Percentiles rank a stretch among this genome's conserved stretches.
phyloP scores from a whole-genome alignment of 805 yeast species.

The Komagataella mondaviorum region DNA sequence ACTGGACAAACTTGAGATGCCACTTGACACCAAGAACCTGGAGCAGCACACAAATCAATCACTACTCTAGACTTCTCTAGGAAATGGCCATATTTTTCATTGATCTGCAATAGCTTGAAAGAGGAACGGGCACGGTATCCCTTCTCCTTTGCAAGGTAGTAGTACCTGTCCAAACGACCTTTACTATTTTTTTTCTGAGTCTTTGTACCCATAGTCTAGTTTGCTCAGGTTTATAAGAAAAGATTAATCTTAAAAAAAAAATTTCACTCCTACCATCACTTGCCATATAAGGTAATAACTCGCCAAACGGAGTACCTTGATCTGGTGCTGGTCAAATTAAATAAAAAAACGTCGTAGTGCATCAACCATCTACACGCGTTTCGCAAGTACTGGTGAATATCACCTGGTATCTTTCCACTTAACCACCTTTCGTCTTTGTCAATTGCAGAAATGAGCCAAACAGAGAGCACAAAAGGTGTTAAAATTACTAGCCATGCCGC shows the following conservation, averaged over 20 bases:
- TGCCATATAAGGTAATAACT: not conserved
- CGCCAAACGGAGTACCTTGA: not conserved
- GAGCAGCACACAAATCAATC: conserved; percentile 97
- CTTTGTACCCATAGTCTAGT: conserved; percentile 49
- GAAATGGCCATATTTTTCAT: conserved; percentile 94
- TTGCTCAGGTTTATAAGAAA: not conserved
- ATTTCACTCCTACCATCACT: not conserved
- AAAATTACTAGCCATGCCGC: conserved; percentile 31
- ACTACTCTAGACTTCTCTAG: conserved; percentile 90
- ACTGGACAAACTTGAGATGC: conserved; percentile 90
- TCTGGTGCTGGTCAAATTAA: not conserved
- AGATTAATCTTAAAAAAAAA: too few relatives aligned
- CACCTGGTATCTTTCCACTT: not conserved
- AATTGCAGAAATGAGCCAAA: not conserved
- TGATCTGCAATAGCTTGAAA: conserved; percentile 86
- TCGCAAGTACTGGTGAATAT: not conserved
- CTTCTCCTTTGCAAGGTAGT: conserved; percentile 90
- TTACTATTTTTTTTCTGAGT: conserved; percentile 91
- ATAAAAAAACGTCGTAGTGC: not conserved
- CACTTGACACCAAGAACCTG: conserved; percentile 99
- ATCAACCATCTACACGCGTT: not conserved
- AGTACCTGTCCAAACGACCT: conserved; percentile 98
- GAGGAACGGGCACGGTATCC: conserved; percentile 99
- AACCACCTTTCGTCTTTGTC: not conserved
- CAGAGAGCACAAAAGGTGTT: not conserved